Base-by-base conservation (phyloP, 164 flowering plant species). In the Akebia trifoliata region DNA sequence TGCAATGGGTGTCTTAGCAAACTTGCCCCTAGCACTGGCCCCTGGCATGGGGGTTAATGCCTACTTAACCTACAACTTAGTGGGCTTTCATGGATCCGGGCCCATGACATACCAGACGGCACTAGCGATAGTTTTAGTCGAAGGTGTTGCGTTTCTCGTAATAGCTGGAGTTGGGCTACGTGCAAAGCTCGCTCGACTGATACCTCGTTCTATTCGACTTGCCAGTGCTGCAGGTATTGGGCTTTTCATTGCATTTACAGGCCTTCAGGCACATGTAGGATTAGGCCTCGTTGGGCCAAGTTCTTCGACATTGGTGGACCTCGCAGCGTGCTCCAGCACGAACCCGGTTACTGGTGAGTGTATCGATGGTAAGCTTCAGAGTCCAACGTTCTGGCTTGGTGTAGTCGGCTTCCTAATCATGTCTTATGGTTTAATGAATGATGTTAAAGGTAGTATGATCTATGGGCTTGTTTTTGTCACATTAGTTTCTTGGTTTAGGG, bases 11-110 rank as follows among this genome's bases (percentile, higher is more conserved):
- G 1, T 82, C 3, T 46, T 79, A 0, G 91, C 95, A 4, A 90
- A 90, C 52, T 66, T 90, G 20, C 95, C 95, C 8, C 53, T 90
- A 21, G 91, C 76, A 20, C 47, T 86, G 30, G 94, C 95, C 25
- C 97, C 93, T 0, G 97, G 78, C 2, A 90, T 90, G 95, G 97
- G 97, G 6, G 67, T 82, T 5, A 90, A 90, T 50, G 93, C 93
- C 9, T 90, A 84, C 72, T 57, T 87, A 50, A 86, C 95, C 6
- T 90, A 85, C 47, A 81, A 74, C 61, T 35, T 87, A 8, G 91
- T 90, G 65, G 97, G 97, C 54, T 84, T 82, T 57, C 93, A 81
- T 65, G 93, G 97, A 12, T 72, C 86, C 8, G 91, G 93, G 28
- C 20, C 87, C 45, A 67, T 90, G 8, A 72, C 82, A 0, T 90